These are phyloP conservation scores for Selaginella tamariscina DNA, from an alignment of 75 land plant species.

Conservation along the genomic window DNA sequence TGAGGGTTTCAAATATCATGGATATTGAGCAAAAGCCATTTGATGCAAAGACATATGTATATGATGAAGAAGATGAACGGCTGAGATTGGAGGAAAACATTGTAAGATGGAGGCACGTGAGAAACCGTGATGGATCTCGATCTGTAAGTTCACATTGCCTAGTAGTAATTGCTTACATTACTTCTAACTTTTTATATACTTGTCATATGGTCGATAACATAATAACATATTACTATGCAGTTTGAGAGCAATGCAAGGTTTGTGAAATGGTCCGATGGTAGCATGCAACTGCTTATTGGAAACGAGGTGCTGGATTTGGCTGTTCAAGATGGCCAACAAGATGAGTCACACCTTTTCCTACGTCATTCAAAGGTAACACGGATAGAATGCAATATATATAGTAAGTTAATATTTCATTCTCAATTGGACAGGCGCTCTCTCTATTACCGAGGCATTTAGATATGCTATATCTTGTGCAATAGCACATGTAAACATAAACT, in stretches of 20 bases:
- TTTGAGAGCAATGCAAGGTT: slow-evolving; percentile 97
- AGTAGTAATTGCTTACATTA: not conserved
- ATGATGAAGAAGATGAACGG: slow-evolving; percentile 64
- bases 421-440: too few relatives aligned
- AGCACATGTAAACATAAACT: too few relatives aligned
- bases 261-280: slow-evolving; percentile 97
- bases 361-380: slow-evolving; percentile 78
- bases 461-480: too few relatives aligned
- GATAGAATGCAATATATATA: too few relatives aligned
- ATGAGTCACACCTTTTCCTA: slow-evolving; percentile 80
- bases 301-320: slow-evolving; percentile 92
- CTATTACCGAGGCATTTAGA: too few relatives aligned
- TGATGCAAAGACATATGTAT: slow-evolving; percentile 88
- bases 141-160: slow-evolving; percentile 41
- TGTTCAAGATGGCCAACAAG: slow-evolving; percentile 75
- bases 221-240: slow-evolving; percentile 30
- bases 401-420: too few relatives aligned
- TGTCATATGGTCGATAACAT: not conserved
- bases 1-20: slow-evolving; percentile 92
- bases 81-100: slow-evolving; percentile 87
- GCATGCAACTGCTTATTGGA: slow-evolving; percentile 80
- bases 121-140: slow-evolving; percentile 49
- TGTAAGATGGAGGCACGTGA: slow-evolving; percentile 80
- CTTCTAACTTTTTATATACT: not conserved
- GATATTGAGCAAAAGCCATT: slow-evolving; percentile 89